Evolutionary conservation across 2,329 filamentous ascomycete genomes (phyloP).

Genomic region (Fusarium armeniacum): DNA sequence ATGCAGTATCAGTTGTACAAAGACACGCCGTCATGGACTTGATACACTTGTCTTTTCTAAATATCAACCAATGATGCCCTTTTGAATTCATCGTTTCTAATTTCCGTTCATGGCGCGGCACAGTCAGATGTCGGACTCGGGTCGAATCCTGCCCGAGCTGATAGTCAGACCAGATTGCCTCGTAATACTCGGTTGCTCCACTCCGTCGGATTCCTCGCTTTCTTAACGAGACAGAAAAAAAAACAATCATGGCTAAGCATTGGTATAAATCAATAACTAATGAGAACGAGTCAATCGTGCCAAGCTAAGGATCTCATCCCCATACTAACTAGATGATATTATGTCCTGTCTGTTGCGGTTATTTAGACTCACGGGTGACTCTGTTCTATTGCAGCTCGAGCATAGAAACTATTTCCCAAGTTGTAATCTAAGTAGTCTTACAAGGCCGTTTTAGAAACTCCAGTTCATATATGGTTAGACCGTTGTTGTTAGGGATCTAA

Average conservation of each 20-base stretch:
- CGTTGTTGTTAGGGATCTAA: not conserved
- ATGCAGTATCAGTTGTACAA: not conserved
- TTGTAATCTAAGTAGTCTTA: not conserved
- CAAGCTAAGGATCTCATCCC: not conserved
- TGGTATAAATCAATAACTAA: not conserved
- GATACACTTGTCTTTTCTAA: conserved; percentile 6
- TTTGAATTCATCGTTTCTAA: conserved; percentile 25
- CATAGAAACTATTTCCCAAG: not conserved
- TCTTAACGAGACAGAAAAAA: not conserved
- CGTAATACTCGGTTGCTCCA: not conserved
- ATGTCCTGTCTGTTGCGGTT: not conserved
- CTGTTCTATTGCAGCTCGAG: not conserved
- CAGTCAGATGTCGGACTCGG: conserved; percentile 40
- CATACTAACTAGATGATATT: not conserved
- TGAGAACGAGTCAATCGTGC: not conserved
- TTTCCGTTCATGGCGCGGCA: conserved; percentile 13
- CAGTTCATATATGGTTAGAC: too few species aligned
- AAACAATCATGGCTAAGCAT: not conserved
- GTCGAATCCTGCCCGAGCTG: conserved; percentile 32
- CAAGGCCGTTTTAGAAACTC: not conserved
- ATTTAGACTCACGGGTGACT: not conserved
- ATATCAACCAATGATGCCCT: conserved; percentile 29
- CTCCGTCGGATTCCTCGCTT: conserved; percentile 4
- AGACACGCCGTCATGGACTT: conserved; percentile 23
- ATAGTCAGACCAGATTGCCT: conserved; percentile 13